Conservation (phyloP, 2,329 filamentous ascomycete species). For the Thielaviopsis ethacetica region DNA sequence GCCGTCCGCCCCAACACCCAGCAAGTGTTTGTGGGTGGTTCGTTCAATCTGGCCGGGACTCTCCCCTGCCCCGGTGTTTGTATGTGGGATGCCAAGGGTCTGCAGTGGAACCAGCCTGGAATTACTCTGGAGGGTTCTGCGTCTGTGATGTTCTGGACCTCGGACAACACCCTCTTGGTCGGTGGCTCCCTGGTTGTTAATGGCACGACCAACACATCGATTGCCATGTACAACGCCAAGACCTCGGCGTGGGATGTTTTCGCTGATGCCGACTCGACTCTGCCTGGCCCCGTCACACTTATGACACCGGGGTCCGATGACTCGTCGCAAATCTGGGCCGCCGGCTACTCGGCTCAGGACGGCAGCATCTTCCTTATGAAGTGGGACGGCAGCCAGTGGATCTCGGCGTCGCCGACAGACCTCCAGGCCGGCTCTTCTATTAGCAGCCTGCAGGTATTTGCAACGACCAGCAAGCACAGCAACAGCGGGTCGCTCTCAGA, state of each 20-base stretch:
- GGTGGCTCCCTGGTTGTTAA: slow-evolving; percentile 61
- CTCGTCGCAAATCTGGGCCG: slow-evolving; percentile 63
- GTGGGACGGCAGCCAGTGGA: slow-evolving; percentile 58
- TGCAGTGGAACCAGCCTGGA: slow-evolving; percentile 70
- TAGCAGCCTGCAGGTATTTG: slow-evolving; percentile 67
- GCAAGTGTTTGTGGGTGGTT: slow-evolving; percentile 74
- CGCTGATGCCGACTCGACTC: slow-evolving; percentile 35
- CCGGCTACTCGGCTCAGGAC: slow-evolving; percentile 48
- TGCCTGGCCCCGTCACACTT: slow-evolving; percentile 68
- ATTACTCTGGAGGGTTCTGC: slow-evolving; percentile 55
- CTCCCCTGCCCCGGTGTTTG: slow-evolving; percentile 73
- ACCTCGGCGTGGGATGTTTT: slow-evolving; percentile 49
- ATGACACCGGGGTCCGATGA: slow-evolving; percentile 59
- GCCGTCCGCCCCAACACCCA: slow-evolving; percentile 50
- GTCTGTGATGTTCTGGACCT: slow-evolving; percentile 59
- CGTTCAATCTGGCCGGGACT: slow-evolving; percentile 67
- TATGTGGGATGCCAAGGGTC: slow-evolving; percentile 51
- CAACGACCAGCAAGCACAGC: slow-evolving; percentile 51
- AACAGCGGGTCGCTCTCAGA: slow-evolving; percentile 45
- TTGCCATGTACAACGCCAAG: slow-evolving; percentile 59
- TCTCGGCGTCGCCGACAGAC: slow-evolving; percentile 35
- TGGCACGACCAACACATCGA: slow-evolving; percentile 40
- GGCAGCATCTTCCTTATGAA: slow-evolving; percentile 66
- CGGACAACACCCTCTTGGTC: slow-evolving; percentile 53
- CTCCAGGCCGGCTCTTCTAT: slow-evolving; percentile 54